phyloP scores from a whole-genome alignment of 768 basidiomycete species.

The Dioszegia crocea region DNA sequence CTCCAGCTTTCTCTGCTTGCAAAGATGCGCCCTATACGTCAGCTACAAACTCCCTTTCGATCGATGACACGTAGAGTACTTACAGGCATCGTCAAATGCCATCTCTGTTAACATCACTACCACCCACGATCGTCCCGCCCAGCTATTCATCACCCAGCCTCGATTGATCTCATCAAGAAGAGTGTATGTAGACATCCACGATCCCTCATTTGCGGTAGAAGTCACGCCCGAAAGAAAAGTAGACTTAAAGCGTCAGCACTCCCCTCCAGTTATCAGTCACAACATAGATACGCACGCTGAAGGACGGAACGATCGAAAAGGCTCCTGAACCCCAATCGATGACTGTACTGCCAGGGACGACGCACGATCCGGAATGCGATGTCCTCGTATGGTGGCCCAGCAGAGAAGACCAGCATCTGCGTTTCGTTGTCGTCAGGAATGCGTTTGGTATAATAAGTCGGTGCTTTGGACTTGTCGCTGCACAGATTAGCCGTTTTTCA shows the following conservation, averaged over 20 bases:
- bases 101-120: no score
- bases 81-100: no score
- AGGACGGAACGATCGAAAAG: constrained; percentile 96
- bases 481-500: constrained; percentile 56
- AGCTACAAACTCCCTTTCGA: no score
- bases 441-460: constrained; percentile 91
- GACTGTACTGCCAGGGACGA: constrained; percentile 96
- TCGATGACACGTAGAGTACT: no score
- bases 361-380: constrained; percentile 98
- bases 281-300: constrained; percentile 53
- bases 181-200: no score
- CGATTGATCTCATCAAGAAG: no score
- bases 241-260: constrained; percentile 23
- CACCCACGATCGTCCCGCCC: no score
- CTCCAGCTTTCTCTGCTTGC: no score
- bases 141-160: no score
- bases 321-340: constrained; percentile 86
- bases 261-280: neutral
- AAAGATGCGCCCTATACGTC: no score
- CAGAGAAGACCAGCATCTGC: constrained; percentile 83
- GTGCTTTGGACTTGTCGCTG: constrained; percentile 95
- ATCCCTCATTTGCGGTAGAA: constrained; percentile 37
- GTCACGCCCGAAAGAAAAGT: constrained; percentile 39
- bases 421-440: constrained; percentile 95
- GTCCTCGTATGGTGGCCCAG: constrained; percentile 97